Percentiles rank a stretch among this genome's conserved stretches.
Conservation (phyloP, 306 rosid genomes). For the Vigna hirtella region DNA sequence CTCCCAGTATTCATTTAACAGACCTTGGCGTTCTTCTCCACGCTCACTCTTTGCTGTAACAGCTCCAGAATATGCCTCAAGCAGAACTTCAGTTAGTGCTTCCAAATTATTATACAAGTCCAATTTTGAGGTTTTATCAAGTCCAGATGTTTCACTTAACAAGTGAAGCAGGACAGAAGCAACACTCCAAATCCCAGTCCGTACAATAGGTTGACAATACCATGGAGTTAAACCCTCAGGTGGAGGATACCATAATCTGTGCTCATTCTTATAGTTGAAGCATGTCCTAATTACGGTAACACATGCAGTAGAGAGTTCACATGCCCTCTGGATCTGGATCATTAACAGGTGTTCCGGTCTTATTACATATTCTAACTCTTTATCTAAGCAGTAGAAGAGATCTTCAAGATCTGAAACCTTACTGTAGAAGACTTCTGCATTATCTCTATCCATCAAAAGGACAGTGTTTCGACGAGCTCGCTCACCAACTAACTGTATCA, state of each 20-base stretch:
- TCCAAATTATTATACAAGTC: conserved; percentile 76
- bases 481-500: conserved; percentile 93
- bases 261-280: conserved; percentile 74
- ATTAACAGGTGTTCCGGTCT: conserved; percentile 69
- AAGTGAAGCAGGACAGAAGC: conserved; percentile 80
- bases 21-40: conserved; percentile 77
- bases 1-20: conserved; percentile 82
- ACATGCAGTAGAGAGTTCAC: conserved; percentile 93
- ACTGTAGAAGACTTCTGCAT: conserved; percentile 95
- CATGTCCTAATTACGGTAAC: conserved; percentile 68
- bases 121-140: conserved; percentile 65
- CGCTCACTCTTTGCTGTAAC: conserved; percentile 84
- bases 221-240: conserved; percentile 93
- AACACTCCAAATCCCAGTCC: conserved; percentile 83
- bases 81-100: conserved; percentile 79
- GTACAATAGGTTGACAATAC: conserved; percentile 84
- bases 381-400: conserved; percentile 82
- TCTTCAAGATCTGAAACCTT: conserved; percentile 94
- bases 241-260: conserved; percentile 95
- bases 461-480: conserved; percentile 88
- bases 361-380: conserved; percentile 77
- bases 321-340: conserved; percentile 80
- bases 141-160: conserved; percentile 70
- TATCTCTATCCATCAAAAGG: conserved; percentile 97
- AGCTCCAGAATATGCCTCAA: conserved; percentile 90